Percentiles rank a stretch among this genome's conserved stretches.
Conservation (phyloP, 352 stramenopile species). For the Chloridella minuta region DNA sequence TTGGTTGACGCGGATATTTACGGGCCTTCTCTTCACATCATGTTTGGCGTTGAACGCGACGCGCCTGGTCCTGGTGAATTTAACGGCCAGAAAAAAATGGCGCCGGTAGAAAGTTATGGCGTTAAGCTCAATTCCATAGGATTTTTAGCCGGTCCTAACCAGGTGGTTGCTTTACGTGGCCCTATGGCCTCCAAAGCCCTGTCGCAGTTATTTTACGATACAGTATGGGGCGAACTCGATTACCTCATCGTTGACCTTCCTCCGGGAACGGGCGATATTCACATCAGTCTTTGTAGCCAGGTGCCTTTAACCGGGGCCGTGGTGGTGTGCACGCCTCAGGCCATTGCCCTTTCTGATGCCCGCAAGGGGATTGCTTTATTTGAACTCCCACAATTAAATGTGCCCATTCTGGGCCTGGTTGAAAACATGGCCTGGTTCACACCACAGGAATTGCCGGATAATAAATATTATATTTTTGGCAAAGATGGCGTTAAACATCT, state of each 20-base stretch:
- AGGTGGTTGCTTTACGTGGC: background rate
- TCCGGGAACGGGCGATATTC: background rate
- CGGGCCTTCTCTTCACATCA: background rate
- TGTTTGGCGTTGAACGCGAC: background rate
- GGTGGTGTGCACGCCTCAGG: background rate
- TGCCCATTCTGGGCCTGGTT: background rate
- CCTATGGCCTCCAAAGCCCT: background rate
- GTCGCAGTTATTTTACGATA: background rate
- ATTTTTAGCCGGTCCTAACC: background rate
- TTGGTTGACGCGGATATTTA: background rate
- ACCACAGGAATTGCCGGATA: background rate
- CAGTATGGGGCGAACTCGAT: background rate
- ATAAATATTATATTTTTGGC: background rate
- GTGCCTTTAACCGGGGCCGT: background rate
- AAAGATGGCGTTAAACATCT: background rate
- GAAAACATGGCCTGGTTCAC: background rate
- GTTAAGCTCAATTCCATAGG: background rate
- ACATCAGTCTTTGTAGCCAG: background rate
- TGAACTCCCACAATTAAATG: background rate
- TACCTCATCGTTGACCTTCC: background rate
- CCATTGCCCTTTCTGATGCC: background rate
- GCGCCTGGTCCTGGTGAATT: background rate
- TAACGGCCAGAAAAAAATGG: background rate
- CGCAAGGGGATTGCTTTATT: background rate
- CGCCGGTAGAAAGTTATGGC: background rate